phyloP scores from a whole-genome alignment of 2,329 filamentous ascomycete genomes.

The Capronia americana region DNA sequence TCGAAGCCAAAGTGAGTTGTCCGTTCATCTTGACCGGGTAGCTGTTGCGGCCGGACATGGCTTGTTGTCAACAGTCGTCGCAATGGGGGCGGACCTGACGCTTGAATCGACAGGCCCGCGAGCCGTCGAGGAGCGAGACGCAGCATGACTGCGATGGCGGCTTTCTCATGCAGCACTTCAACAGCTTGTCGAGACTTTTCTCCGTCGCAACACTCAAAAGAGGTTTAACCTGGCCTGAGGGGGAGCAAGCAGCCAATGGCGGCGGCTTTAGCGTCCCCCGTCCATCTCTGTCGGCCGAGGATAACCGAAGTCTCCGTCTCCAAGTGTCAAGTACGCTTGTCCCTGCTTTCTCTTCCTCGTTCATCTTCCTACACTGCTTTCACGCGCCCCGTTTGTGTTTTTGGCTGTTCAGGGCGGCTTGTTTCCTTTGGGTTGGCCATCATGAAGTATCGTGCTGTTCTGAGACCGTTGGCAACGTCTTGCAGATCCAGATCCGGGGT shows the following conservation, averaged over 20 bases:
- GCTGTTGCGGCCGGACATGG: slow-evolving; percentile 20
- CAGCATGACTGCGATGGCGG: slow-evolving; percentile 22
- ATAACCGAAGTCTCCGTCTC: slow-evolving; percentile 29
- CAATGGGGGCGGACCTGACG: neutral
- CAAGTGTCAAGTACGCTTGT: slow-evolving; percentile 1
- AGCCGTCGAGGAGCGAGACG: slow-evolving; percentile 17
- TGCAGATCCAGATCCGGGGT: slow-evolving; percentile 21
- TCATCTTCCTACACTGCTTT: neutral
- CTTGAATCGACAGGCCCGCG: slow-evolving; percentile 2
- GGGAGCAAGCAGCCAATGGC: neutral
- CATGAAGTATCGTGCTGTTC: slow-evolving; percentile 28
- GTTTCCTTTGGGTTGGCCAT: slow-evolving; percentile 5
- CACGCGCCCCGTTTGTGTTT: neutral
- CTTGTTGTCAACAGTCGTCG: slow-evolving; percentile 22
- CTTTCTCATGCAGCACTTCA: neutral
- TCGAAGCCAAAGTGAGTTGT: slow-evolving; percentile 92
- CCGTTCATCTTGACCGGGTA: slow-evolving; percentile 53
- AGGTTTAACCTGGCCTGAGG: neutral
- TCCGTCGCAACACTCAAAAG: neutral
- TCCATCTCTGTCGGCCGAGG: slow-evolving; percentile 21
- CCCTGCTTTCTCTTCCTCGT: slow-evolving; percentile 18
- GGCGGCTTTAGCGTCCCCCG: neutral
- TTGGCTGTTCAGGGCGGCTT: neutral
- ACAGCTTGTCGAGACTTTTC: neutral
- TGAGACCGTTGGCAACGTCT: slow-evolving; percentile 24